A percentile compares a stretch with the other conserved stretches of the same genome.
Conservation (phyloP, 352 stramenopile species). For the Poterioochromonas sp. region DNA sequence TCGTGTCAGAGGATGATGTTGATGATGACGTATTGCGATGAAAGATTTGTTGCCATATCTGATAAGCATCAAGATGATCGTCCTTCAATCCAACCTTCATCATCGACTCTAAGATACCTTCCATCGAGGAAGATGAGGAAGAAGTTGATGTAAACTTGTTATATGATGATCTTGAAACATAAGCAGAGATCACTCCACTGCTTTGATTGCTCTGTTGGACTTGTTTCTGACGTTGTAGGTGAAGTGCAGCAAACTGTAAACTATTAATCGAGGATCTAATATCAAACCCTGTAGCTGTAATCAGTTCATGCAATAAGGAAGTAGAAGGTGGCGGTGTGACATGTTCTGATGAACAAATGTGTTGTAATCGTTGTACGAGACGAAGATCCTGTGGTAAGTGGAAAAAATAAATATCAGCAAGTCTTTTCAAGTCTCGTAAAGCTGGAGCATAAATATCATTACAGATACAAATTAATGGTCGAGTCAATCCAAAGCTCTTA, state of each 20-base stretch:
- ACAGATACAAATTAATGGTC: conserved; percentile 95
- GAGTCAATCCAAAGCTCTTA: conserved; percentile 58
- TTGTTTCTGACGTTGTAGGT: conserved; percentile 43
- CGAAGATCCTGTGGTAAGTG: conserved; percentile 64
- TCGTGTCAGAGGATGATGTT: not conserved
- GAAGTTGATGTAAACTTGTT: conserved; percentile 18
- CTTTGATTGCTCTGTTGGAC: conserved; percentile 40
- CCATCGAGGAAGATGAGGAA: not conserved
- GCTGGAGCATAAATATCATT: conserved; percentile 93
- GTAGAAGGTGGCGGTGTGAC: not conserved
- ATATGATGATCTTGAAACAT: no score
- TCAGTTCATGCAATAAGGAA: conserved; percentile 44
- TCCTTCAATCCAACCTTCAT: conserved; percentile 59
- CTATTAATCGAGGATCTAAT: conserved; percentile 90
- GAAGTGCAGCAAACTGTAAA: conserved; percentile 78
- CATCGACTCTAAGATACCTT: conserved; percentile 31
- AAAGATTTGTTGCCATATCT: conserved; percentile 46
- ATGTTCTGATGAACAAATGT: conserved; percentile 57
- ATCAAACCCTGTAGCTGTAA: conserved; percentile 63
- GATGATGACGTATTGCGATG: not conserved
- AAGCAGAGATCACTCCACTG: no score
- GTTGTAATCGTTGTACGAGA: conserved; percentile 73
- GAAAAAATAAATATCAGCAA: conserved; percentile 84
- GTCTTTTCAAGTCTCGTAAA: conserved; percentile 80
- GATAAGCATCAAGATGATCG: conserved; percentile 45